Evolutionary conservation across 2,329 filamentous ascomycete genomes (phyloP).

Genomic region (Sordariomycetes sp.): DNA sequence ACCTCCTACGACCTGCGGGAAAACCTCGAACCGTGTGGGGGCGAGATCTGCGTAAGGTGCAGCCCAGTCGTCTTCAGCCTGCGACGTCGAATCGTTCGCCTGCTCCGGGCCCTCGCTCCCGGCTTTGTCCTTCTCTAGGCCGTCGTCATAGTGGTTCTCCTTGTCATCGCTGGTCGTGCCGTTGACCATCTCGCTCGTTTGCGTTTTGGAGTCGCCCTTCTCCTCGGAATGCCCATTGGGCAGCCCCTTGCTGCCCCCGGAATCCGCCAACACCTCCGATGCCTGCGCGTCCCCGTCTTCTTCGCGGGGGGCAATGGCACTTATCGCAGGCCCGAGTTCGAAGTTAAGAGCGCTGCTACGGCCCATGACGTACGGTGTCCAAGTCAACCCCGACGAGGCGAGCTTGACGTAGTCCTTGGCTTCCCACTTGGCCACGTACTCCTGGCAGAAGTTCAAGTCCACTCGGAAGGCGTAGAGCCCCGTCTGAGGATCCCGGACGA

Average conservation of each 20-base stretch:
- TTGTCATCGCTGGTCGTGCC: slow-evolving; percentile 7
- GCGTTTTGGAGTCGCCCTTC: neutral
- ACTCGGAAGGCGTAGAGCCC: slow-evolving; percentile 83
- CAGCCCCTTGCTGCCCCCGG: neutral
- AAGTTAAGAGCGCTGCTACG: slow-evolving; percentile 73
- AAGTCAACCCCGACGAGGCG: slow-evolving; percentile 69
- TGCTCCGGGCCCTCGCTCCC: slow-evolving; percentile 10
- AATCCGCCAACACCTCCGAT: neutral
- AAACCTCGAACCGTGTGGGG: slow-evolving; percentile 64
- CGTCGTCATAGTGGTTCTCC: slow-evolving; percentile 16
- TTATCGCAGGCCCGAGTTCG: slow-evolving; percentile 69
- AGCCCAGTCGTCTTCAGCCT: slow-evolving; percentile 26
- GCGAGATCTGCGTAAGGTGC: slow-evolving; percentile 48
- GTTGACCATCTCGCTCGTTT: slow-evolving; percentile 5
- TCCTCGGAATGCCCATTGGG: slow-evolving; percentile 5
- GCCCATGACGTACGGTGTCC: slow-evolving; percentile 97
- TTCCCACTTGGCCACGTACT: slow-evolving; percentile 85
- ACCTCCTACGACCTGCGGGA: slow-evolving; percentile 49
- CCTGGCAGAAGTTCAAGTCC: slow-evolving; percentile 73
- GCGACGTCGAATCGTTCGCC: neutral
- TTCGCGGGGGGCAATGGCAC: slow-evolving; percentile 78
- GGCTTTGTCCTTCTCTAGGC: slow-evolving; percentile 12
- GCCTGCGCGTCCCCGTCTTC: slow-evolving; percentile 43
- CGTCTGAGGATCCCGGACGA: slow-evolving; percentile 82
- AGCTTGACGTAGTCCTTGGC: slow-evolving; percentile 79